phyloP scores from a whole-genome alignment of 2,329 filamentous ascomycete genomes.

The Colletotrichum lupini region DNA sequence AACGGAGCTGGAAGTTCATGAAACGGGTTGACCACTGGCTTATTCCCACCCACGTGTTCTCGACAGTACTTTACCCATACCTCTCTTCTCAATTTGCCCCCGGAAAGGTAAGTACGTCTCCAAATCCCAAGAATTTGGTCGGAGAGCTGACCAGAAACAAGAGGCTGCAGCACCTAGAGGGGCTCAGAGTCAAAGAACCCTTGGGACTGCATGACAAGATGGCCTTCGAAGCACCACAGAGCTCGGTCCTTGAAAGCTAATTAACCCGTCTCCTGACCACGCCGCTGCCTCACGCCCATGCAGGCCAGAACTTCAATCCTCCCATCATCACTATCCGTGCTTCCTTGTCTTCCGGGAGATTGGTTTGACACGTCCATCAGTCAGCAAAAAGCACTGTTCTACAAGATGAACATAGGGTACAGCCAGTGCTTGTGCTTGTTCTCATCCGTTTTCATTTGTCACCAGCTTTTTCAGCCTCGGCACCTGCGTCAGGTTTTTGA shows the following conservation, averaged over 20 bases:
- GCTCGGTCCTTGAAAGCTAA: background rate
- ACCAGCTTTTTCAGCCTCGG: conserved; percentile 10
- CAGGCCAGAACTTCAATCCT: conserved; percentile 27
- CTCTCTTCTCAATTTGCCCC: background rate
- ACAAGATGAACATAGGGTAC: conserved; percentile 20
- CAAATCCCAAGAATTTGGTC: conserved; percentile 5
- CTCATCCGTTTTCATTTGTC: background rate
- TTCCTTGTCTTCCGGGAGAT: conserved; percentile 10
- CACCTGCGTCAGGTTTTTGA: conserved; percentile 2
- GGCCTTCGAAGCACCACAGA: background rate
- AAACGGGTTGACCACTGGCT: conserved; percentile 8
- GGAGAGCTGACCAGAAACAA: background rate
- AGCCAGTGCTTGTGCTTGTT: background rate
- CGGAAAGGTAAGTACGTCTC: background rate
- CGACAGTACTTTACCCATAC: conserved; percentile 1
- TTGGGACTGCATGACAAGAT: background rate
- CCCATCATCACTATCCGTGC: conserved; percentile 19
- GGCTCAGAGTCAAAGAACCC: background rate
- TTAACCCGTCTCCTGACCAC: conserved; percentile 1
- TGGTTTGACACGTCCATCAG: conserved; percentile 14
- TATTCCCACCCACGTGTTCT: conserved; percentile 18
- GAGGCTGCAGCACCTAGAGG: background rate
- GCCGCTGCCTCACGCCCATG: conserved; percentile 31
- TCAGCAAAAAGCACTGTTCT: background rate
- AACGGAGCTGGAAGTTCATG: background rate